phyloP scores from a whole-genome alignment of 2,329 filamentous ascomycete genomes.

The Phyllosticta ampelicida region DNA sequence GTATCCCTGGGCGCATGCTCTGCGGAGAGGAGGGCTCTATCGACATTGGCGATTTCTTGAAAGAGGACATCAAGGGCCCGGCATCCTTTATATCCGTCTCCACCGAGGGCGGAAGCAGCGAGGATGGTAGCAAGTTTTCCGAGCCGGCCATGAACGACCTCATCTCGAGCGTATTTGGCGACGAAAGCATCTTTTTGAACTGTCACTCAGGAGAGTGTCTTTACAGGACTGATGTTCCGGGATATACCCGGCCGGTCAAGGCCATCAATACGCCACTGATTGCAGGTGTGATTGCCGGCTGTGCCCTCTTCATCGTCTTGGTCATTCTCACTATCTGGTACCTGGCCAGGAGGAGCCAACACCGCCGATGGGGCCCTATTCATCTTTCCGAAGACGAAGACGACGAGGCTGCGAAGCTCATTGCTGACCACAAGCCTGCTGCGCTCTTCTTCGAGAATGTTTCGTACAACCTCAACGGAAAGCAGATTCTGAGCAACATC shows the following conservation, averaged over 20 bases:
- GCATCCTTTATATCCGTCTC: constrained; percentile 66
- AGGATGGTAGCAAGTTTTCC: constrained; percentile 70
- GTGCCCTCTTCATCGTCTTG: constrained; percentile 77
- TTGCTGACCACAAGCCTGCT: constrained; percentile 85
- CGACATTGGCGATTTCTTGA: constrained; percentile 82
- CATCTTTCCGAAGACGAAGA: constrained; percentile 74
- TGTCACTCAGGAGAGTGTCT: constrained; percentile 87
- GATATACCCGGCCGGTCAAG: constrained; percentile 79
- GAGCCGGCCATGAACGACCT: constrained; percentile 89
- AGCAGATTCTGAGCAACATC: constrained; percentile 69
- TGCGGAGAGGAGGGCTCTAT: constrained; percentile 87
- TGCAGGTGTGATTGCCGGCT: constrained; percentile 79
- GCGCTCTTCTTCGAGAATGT: constrained; percentile 82
- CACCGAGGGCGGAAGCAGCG: constrained; percentile 45
- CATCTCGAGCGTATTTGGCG: constrained; percentile 81
- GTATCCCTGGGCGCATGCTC: constrained; percentile 83
- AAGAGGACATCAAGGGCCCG: constrained; percentile 72
- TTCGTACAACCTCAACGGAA: constrained; percentile 76
- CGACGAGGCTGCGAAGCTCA: constrained; percentile 70
- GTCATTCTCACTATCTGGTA: constrained; percentile 81
- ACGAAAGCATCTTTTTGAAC: constrained; percentile 72
- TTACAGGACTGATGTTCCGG: constrained; percentile 84
- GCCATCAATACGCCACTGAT: constrained; percentile 96
- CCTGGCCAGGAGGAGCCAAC: constrained; percentile 60
- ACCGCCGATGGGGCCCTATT: constrained; percentile 57